Conservation (phyloP, 768 basidiomycete genomes). For the Floccularia luteovirens region DNA sequence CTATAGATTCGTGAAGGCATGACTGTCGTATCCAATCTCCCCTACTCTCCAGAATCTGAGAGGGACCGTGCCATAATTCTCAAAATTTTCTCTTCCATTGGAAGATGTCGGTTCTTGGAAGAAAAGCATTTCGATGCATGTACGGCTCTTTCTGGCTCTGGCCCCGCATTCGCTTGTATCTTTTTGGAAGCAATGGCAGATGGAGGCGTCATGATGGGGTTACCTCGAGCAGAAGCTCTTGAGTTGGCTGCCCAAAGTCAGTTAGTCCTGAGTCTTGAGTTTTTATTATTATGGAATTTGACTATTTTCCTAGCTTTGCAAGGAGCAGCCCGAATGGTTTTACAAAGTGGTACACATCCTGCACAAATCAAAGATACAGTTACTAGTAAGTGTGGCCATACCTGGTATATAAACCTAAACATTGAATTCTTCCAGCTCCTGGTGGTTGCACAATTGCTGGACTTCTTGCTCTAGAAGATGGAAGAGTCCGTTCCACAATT, state of each 20-base stretch:
- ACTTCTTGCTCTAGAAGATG: constrained; percentile 91
- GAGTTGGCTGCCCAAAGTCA: constrained; percentile 94
- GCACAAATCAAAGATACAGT: constrained; percentile 97
- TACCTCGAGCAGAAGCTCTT: constrained; percentile 88
- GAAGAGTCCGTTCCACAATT: constrained; percentile 87
- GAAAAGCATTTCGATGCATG: constrained; percentile 99
- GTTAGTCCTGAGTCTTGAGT: constrained; percentile 12
- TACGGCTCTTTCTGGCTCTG: constrained; percentile 92
- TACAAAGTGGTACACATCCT: constrained; percentile 85
- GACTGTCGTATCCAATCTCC: constrained; percentile 84
- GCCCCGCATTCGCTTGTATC: constrained; percentile 94
- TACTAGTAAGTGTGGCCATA: constrained; percentile 59
- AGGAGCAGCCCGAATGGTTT: constrained; percentile 93
- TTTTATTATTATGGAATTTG: constrained; percentile 2
- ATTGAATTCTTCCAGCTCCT: constrained; percentile 51
- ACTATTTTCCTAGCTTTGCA: constrained; percentile 63
- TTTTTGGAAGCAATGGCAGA: constrained; percentile 99
- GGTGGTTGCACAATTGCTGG: constrained; percentile 99
- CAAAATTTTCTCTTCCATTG: constrained; percentile 96
- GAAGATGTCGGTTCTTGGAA: constrained; percentile 90
- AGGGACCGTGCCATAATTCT: constrained; percentile 68
- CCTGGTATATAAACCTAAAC: background rate
- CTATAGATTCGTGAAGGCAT: constrained; percentile 95
- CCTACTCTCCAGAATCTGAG: constrained; percentile 40
- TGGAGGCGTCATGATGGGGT: constrained; percentile 99